phyloP scores from a whole-genome alignment of 495 filamentous ascomycete genomes.

The Cercophora scortea region DNA sequence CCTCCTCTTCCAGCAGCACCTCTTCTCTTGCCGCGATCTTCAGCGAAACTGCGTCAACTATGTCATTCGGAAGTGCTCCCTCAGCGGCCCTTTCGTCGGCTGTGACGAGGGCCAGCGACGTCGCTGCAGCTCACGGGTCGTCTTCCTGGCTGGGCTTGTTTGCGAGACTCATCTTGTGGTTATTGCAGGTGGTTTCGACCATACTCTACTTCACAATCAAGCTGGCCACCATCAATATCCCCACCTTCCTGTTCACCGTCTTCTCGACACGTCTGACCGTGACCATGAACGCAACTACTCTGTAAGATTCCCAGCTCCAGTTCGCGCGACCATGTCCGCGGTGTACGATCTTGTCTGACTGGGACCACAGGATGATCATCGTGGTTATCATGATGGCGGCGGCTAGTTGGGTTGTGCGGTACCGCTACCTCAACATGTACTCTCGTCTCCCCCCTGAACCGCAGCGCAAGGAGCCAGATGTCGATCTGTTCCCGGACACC shows the following conservation, averaged over 20 bases:
- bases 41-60: slow-evolving; percentile 2
- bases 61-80: slow-evolving; percentile 4
- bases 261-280: slow-evolving; percentile 95
- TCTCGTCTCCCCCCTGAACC: slow-evolving; percentile 86
- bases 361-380: slow-evolving; percentile 58
- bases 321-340: not conserved
- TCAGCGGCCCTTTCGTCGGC: slow-evolving; percentile 22
- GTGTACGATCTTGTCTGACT: slow-evolving; percentile 1
- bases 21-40: slow-evolving; percentile 1
- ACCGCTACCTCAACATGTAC: slow-evolving; percentile 94
- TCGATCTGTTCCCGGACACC: slow-evolving; percentile 89
- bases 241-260: slow-evolving; percentile 82
- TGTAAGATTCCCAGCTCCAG: slow-evolving; percentile 45
- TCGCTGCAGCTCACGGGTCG: slow-evolving; percentile 26
- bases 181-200: slow-evolving; percentile 60
- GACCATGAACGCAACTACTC: slow-evolving; percentile 95
- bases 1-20: slow-evolving; percentile 1
- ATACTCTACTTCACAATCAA: slow-evolving; percentile 77
- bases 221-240: slow-evolving; percentile 79
- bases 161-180: slow-evolving; percentile 39
- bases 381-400: slow-evolving; percentile 66
- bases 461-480: slow-evolving; percentile 87
- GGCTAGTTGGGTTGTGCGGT: slow-evolving; percentile 86
- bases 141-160: slow-evolving; percentile 42
- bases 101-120: slow-evolving; percentile 28